These are phyloP conservation scores for Mimosa bimucronata DNA, from an alignment of 306 rosid genomes.

Conservation along the genomic window DNA sequence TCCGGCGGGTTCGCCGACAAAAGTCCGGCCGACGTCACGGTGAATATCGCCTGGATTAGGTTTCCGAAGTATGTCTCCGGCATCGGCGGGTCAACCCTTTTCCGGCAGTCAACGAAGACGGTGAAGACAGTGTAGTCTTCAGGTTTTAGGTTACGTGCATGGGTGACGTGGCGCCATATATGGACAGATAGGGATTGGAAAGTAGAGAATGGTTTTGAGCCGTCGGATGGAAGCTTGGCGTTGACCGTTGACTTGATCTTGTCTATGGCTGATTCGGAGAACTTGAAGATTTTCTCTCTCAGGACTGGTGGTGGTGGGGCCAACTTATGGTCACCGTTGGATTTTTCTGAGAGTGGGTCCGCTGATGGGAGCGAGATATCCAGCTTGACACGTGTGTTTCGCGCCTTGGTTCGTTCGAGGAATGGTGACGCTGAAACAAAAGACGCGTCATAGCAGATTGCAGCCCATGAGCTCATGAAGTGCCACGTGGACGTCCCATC, in stretches of 20 bases:
- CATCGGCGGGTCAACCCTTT: constrained; percentile 83
- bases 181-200: constrained; percentile 85
- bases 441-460: constrained; percentile 60
- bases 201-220: constrained; percentile 85
- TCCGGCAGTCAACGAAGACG: constrained; percentile 88
- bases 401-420: constrained; percentile 74
- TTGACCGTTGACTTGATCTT: constrained; percentile 78
- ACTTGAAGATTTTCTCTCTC: constrained; percentile 75
- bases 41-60: constrained; percentile 88
- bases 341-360: background rate
- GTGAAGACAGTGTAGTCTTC: constrained; percentile 94
- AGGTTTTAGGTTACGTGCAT: constrained; percentile 76
- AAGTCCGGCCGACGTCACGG: constrained; percentile 68
- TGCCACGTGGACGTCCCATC: constrained; percentile 97
- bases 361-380: constrained; percentile 65
- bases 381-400: constrained; percentile 82
- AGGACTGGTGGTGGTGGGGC: constrained; percentile 41
- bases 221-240: constrained; percentile 48
- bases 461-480: constrained; percentile 95
- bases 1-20: constrained; percentile 56
- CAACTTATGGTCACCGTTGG: constrained; percentile 47
- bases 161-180: constrained; percentile 85
- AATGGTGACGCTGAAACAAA: constrained; percentile 62
- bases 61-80: constrained; percentile 88
- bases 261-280: constrained; percentile 73